These are phyloP conservation scores for Bryum argenteum DNA, from an alignment of 225 moss, liverwort and hornwort genomes.

Conservation along the genomic window DNA sequence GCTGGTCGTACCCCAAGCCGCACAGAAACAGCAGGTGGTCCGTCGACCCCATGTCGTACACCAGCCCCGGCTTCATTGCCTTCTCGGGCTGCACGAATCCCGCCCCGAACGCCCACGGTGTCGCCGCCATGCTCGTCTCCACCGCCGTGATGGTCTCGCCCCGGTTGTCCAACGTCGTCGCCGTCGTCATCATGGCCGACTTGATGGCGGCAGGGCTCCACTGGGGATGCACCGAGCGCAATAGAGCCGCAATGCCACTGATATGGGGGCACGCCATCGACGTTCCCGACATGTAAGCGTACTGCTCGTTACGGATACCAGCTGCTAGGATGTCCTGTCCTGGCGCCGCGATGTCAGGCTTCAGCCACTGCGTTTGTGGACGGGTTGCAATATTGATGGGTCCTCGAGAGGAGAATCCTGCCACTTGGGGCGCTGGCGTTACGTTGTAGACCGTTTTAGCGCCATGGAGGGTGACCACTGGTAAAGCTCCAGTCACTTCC, in stretches of 20 bases:
- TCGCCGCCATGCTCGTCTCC: too few relatives aligned
- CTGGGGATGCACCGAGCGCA: constrained; percentile 35
- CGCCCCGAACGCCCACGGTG: constrained; percentile 14
- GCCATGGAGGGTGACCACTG: constrained; percentile 29
- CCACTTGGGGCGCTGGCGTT: constrained; percentile 34
- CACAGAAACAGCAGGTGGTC: constrained; percentile 55
- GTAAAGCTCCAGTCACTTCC: background rate
- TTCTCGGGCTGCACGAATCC: constrained; percentile 39
- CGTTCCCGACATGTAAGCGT: constrained; percentile 42
- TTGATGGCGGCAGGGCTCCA: constrained; percentile 50
- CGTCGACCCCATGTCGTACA: background rate
- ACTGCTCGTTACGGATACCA: constrained; percentile 9
- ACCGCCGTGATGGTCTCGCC: too few relatives aligned
- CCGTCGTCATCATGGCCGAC: too few relatives aligned
- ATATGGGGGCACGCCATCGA: constrained; percentile 70
- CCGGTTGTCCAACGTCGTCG: too few relatives aligned
- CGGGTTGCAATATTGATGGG: background rate
- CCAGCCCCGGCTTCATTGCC: constrained; percentile 34
- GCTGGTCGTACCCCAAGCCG: constrained; percentile 26
- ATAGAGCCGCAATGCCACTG: constrained; percentile 57
- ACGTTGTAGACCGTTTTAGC: constrained; percentile 35
- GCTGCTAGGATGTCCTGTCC: too few relatives aligned
- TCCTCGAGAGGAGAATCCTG: constrained; percentile 38
- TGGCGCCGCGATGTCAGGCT: constrained; percentile 43
- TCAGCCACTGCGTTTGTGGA: constrained; percentile 16